phyloP scores from a whole-genome alignment of 1,284 basidiomycete genomes.

The Heliocybe sulcata region DNA sequence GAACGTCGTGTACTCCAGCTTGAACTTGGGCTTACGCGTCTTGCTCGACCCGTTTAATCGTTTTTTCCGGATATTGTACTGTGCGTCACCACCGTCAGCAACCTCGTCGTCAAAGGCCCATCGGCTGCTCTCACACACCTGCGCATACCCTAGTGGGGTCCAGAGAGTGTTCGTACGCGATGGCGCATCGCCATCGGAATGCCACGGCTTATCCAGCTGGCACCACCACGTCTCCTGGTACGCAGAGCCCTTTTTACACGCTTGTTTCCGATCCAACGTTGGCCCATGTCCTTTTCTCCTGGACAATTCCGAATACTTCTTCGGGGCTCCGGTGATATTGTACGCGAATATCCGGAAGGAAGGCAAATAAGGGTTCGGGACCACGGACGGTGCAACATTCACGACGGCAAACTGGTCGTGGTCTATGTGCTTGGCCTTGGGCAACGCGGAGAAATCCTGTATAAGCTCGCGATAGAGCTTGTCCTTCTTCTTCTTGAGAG shows the following conservation, averaged over 20 bases:
- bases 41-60: conserved; percentile 46
- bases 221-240: conserved; percentile 55
- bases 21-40: conserved; percentile 51
- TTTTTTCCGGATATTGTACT: conserved; percentile 71
- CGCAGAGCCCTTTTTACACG: conserved; percentile 41
- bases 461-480: conserved; percentile 45
- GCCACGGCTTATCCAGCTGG: conserved; percentile 47
- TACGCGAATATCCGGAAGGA: conserved; percentile 79
- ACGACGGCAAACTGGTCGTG: conserved; percentile 68
- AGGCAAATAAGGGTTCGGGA: conserved; percentile 85
- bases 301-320: conserved; percentile 8
- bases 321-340: conserved; percentile 50
- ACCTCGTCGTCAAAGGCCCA: conserved; percentile 3
- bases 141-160: conserved; percentile 76
- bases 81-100: conserved; percentile 14
- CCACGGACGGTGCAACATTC: conserved; percentile 75
- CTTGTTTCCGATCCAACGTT: conserved; percentile 31
- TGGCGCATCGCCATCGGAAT: conserved; percentile 61
- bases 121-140: conserved; percentile 37
- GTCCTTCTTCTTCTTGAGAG: conserved; percentile 20
- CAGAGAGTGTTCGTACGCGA: conserved; percentile 64
- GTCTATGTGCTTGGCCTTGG: conserved; percentile 45
- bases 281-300: conserved; percentile 40
- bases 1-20: conserved; percentile 79
- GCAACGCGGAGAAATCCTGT: conserved; percentile 50